Base-by-base conservation (phyloP, 495 filamentous ascomycete genomes). In the Podospora pseudocomata region DNA sequence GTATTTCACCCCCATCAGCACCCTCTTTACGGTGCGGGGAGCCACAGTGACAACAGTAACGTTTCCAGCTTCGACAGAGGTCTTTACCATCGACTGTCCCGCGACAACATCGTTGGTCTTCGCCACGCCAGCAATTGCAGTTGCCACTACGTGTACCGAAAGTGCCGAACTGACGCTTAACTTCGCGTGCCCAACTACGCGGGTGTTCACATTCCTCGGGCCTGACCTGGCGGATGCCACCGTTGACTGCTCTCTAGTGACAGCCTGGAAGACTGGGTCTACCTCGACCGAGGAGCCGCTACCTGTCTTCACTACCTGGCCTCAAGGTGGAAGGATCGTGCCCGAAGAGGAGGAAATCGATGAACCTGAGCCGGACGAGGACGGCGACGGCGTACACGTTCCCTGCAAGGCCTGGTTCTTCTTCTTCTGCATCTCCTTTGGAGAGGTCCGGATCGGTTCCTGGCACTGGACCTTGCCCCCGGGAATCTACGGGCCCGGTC, bases 381-480 rank as follows among this genome's bases (percentile, higher is more conserved):
- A 20, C 20, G 20, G 20, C 65, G 64, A 65, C 44, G 68, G 70
- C 26, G 61, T 68, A 9, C 7, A 23, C 49, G 20, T 63, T 30
- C 39, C 27, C 5, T 32, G 30, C 6, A 32, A 32, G 6, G 30
- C 30, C 30, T 32, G 30, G 30, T 32, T 32, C 6, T 32, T 32
- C 30, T 32, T 32, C 30, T 5, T 32, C 30, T 32, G 30, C 30
- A 32, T 32, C 30, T 70, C 67, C 64, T 65, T 54, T 39, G 44
- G 26, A 55, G 26, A 67, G n/a, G 20, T 67, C n/a, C 27, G 57
- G n/a, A 70, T 71, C 59, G 16, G 66, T 19, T 19, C 34, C 13
- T 70, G 68, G 71, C 16, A 19, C 27, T 70, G 68, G 71, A 62
- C 39, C 65, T 55, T 72, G 13, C 71, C 67, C 3, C 71, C 71